A percentile compares a stretch with the other conserved stretches of the same genome.
Conservation (phyloP, 345 rosid species). For the Eucalyptus sp. region DNA sequence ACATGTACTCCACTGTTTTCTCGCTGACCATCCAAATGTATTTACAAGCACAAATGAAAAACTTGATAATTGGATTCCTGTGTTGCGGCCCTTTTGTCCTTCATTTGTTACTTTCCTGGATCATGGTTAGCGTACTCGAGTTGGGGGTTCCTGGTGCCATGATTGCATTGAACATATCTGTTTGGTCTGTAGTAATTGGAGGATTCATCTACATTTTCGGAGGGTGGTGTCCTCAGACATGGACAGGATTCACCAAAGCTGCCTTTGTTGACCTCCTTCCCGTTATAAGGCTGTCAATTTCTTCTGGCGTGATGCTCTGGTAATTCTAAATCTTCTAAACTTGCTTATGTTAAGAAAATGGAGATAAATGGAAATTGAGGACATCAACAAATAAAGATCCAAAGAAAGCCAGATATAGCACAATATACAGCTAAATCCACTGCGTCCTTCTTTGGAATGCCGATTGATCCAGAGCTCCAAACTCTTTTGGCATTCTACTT, state of each 20-base stretch:
- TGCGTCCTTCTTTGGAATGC: neutral
- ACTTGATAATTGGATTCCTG: neutral
- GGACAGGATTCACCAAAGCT: neutral
- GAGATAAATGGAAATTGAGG: neutral
- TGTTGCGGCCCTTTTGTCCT: neutral
- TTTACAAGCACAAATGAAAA: slow-evolving; percentile 11
- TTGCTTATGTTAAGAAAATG: neutral
- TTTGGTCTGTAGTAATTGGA: neutral
- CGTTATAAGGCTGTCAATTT: neutral
- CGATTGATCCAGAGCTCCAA: neutral
- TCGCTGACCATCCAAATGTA: slow-evolving; percentile 8
- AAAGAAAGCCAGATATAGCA: neutral
- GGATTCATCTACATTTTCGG: neutral
- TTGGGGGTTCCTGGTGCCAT: neutral
- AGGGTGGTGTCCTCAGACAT: neutral
- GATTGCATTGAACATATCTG: neutral
- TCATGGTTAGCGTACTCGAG: neutral
- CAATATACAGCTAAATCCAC: neutral
- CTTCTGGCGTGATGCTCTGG: slow-evolving; percentile 1
- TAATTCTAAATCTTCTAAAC: neutral
- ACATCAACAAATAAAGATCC: neutral
- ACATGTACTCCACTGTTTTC: neutral
- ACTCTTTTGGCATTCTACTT: neutral
- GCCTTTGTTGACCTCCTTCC: neutral
- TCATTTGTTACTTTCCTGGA: neutral